Evolutionary conservation across 257 asterid genomes (phyloP), one percentile per base, ranked within the genome.

Genomic region (Craterostigma plantagineum): DNA sequence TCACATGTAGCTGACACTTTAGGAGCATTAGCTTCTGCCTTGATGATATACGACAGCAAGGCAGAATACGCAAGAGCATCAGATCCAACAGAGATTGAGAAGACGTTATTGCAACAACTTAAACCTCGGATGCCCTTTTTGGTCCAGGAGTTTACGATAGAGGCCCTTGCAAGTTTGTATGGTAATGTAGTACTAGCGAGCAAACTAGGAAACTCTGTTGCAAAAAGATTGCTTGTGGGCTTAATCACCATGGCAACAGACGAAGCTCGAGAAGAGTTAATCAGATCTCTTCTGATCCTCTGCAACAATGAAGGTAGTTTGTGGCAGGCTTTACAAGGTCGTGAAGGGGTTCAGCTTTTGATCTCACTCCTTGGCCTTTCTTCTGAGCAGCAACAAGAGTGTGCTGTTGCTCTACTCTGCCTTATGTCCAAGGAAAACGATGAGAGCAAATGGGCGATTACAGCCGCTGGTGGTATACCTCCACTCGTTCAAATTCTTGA

Each of bases 401-500:
- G 95, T 70, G 94, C 95, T 46, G 95, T 90, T 53, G 90, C 98
- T 38, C 60, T 90, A 54, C 95, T 90, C 46, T 72, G 93, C 61
- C 95, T 90, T 53, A 63, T 90, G 35, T 76, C 98, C 13, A 68
- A 76, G 53, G 98, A 79, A 60, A 90, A 79, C 43, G 95, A 90
- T 60, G 98, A 90, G 52, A 90, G 98, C 63, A 90, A 83, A 74
- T 90, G 95, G 98, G 98, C 98, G 48, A 90, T 90, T 51, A 83
- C 98, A 11, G 98, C 98, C 38, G 98, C 98, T 52, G 98, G 98
- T 52, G 98, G 98, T 48, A 83, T 90, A 43, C 98, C 98, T 14
- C 98, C 98, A 14, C 95, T 90, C 57, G 98, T 90, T 49, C 98
- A 90, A 59, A 90, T 90, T 53, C 65, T 90, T 14, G 98, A 90